Evolutionary conservation across 768 basidiomycete species (phyloP).

Genomic region (Suillus lakei): DNA sequence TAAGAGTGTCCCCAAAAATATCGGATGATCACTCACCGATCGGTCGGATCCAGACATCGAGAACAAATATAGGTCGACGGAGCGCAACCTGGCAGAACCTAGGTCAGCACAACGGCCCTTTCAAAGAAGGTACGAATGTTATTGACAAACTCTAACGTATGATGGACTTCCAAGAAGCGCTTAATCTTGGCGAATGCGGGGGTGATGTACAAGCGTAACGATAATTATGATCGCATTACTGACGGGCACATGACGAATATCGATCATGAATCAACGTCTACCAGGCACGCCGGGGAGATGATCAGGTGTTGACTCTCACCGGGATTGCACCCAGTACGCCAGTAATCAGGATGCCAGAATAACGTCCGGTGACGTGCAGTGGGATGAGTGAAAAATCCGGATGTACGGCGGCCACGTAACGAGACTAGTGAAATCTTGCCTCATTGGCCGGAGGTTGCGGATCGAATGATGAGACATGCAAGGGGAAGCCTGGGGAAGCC

Average conservation of each 20-base stretch:
- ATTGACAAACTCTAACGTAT: slow-evolving; percentile 2
- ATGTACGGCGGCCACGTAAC: background rate
- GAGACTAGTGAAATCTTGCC: slow-evolving; percentile 1
- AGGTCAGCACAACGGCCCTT: background rate
- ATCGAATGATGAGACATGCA: slow-evolving; percentile 1
- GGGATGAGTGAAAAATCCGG: background rate
- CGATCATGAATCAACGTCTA: background rate
- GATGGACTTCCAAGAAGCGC: slow-evolving; percentile 1
- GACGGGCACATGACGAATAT: background rate
- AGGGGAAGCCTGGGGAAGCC: background rate
- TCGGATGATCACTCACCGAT: background rate
- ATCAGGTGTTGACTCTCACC: background rate
- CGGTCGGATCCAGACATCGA: slow-evolving; percentile 1
- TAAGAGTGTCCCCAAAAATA: background rate
- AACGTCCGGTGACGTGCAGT: background rate
- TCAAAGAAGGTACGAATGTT: background rate
- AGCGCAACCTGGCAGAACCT: background rate
- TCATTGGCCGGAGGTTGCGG: slow-evolving; percentile 4
- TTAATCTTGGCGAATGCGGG: slow-evolving; percentile 4
- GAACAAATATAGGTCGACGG: background rate
- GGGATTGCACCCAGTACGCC: background rate
- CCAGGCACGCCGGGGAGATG: background rate
- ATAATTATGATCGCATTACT: background rate
- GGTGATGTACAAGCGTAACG: background rate
- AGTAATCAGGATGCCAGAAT: background rate